These are phyloP conservation scores for Microsporum audouinii DNA, from an alignment of 2,329 filamentous ascomycete species.

Conservation along the genomic window DNA sequence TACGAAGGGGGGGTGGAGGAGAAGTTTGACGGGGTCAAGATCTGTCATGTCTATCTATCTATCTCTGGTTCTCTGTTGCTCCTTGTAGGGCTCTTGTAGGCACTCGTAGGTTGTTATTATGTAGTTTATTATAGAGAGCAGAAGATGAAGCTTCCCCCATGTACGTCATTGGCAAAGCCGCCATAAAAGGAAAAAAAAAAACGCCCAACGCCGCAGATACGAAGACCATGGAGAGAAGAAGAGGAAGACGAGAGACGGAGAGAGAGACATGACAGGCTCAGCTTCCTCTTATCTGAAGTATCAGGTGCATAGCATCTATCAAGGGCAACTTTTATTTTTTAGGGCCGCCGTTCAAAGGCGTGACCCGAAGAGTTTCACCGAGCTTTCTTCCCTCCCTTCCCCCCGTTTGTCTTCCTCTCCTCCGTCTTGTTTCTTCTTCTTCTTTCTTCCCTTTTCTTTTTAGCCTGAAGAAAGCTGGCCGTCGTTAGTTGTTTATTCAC, in stretches of 20 bases:
- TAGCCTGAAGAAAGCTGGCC: background rate
- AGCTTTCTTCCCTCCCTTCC: background rate
- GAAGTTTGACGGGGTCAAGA: too few species aligned
- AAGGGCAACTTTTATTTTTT: background rate
- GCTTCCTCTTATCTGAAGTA: background rate
- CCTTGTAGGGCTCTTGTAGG: too few species aligned
- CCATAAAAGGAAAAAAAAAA: background rate
- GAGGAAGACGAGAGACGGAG: background rate
- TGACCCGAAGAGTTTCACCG: conserved; percentile 1
- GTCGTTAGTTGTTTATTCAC: background rate
- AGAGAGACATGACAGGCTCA: background rate
- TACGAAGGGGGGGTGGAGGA: background rate
- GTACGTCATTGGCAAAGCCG: background rate
- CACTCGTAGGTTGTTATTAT: too few species aligned
- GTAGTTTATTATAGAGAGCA: too few species aligned
- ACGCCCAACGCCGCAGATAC: background rate
- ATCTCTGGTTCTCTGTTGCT: too few species aligned
- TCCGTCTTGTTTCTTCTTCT: background rate
- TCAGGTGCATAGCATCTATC: background rate
- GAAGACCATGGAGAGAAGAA: background rate
- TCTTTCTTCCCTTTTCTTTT: background rate
- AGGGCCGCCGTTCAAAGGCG: background rate
- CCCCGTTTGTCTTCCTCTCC: background rate
- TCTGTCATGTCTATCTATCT: too few species aligned
- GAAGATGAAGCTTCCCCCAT: background rate